Percentiles rank a stretch among this genome's conserved stretches.
These are phyloP conservation scores for Prunus dulcis DNA, from an alignment of 306 rosid genomes.

Conservation along the genomic window DNA sequence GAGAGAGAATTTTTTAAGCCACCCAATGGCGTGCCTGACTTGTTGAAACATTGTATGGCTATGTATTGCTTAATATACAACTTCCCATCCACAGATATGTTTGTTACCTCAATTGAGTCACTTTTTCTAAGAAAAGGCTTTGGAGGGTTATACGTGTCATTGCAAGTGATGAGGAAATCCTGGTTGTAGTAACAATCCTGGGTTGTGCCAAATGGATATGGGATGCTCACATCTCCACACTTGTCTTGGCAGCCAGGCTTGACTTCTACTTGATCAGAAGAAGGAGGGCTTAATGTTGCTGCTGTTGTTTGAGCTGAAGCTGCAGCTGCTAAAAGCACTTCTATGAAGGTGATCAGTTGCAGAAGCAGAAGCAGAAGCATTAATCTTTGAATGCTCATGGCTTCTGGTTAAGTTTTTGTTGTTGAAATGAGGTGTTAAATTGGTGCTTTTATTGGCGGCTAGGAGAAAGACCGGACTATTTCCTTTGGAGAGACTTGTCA, in stretches of 20 bases:
- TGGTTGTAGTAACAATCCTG: background rate
- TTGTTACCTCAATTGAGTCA: background rate
- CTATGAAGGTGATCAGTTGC: background rate
- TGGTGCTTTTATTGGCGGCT: background rate
- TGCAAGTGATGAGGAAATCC: conserved; percentile 13
- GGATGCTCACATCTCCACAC: conserved; percentile 42
- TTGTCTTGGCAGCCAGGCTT: conserved; percentile 18
- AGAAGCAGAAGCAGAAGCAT: background rate
- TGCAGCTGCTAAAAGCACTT: background rate
- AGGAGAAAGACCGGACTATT: background rate
- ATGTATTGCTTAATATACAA: background rate
- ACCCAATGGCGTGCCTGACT: rapidly evolving
- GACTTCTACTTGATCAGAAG: background rate
- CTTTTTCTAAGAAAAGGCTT: background rate
- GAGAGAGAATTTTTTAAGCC: rapidly evolving
- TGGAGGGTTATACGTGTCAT: background rate
- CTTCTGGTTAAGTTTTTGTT: background rate
- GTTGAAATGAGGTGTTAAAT: background rate
- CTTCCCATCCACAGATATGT: conserved; percentile 23
- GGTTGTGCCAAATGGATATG: conserved; percentile 47
- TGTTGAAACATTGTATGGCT: background rate
- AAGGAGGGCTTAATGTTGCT: background rate
- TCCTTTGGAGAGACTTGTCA: too few species aligned
- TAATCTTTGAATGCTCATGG: too few species aligned
- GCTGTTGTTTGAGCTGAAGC: background rate